Evolutionary conservation across 257 asterid genomes (phyloP).

Genomic region (Ilex asprella): DNA sequence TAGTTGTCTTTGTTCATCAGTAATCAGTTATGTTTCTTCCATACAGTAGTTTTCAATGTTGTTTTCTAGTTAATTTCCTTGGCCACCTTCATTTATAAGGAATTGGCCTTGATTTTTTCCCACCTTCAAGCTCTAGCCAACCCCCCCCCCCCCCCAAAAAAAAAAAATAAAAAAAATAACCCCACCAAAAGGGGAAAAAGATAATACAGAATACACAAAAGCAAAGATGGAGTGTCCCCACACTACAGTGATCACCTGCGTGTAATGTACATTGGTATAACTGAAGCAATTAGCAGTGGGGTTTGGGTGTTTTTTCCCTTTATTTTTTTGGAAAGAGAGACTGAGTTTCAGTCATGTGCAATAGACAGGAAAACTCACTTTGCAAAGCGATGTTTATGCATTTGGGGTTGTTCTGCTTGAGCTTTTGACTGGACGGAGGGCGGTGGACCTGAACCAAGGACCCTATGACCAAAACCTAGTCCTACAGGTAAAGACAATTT

Average conservation of each 20-base stretch:
- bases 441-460: slow-evolving; percentile 92
- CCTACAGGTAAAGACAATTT: slow-evolving; percentile 52
- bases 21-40: neutral
- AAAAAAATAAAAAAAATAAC: no score
- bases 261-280: no score
- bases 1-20: neutral
- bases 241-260: no score
- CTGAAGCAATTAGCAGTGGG: no score
- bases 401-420: slow-evolving; percentile 95
- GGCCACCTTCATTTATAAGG: slow-evolving; percentile 18
- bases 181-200: no score
- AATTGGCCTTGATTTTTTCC: no score
- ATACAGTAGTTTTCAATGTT: neutral
- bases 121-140: no score
- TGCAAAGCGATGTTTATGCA: slow-evolving; percentile 96
- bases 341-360: slow-evolving; percentile 34
- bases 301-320: no score
- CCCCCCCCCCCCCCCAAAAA: no score
- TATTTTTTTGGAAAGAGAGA: slow-evolving; percentile 14
- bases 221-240: no score
- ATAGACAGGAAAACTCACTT: slow-evolving; percentile 98
- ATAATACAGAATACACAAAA: no score
- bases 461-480: slow-evolving; percentile 89
- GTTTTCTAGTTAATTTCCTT: slow-evolving; percentile 2
- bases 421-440: slow-evolving; percentile 95